Base-by-base conservation (phyloP, 305 asterid genomes). In the Coffea humblotiana region DNA sequence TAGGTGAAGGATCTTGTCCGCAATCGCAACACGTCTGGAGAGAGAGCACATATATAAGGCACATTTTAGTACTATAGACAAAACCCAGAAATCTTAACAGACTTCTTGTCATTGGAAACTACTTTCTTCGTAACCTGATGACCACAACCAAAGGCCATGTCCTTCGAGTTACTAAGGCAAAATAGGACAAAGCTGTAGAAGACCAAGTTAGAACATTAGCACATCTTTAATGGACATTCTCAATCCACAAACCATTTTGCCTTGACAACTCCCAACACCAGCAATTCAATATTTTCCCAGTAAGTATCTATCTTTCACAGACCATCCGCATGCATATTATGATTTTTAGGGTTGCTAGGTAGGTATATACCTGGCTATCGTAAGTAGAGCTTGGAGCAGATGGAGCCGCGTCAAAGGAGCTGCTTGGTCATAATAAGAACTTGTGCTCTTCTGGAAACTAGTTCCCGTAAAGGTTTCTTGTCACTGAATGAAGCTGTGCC, bases 111-210 rank as follows among this genome's bases (percentile, higher is more conserved):
- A 60, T 69, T 16, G 2, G 40, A 12, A 71, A 60, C 48, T 0
- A 8, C n/a, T 27, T 60, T 63, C 27, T 47, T 48, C 71, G 43
- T 87, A 93, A 93, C 99, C 98, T 91, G 98, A 85, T 95, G 98
- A 79, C 99, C 99, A 76, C 99, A 95, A 54, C 97, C 99, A 72
- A 95, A 95, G 70, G 97, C 99, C 99, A 95, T 92, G 88, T 95
- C 97, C 84, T 94, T 92, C 8, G 93, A 88, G 85, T 92, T 92
- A 76, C 78, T 86, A 67, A 95, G 92, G 94, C 99, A 95, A 74
- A 74, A 95, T 90, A 72, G 99, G 98, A 75, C 99, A 95, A 76
- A 91, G 83, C 99, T 95, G 94, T 48, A 80, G 63, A 79, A 84
- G 37, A 40, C 76, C 4, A 21, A 21, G 61, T 67, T 4, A 69